Evolutionary conservation across 257 asterid species (phyloP), one percentile per base, ranked within the genome.

Genomic region (Schizonepeta tenuifolia): DNA sequence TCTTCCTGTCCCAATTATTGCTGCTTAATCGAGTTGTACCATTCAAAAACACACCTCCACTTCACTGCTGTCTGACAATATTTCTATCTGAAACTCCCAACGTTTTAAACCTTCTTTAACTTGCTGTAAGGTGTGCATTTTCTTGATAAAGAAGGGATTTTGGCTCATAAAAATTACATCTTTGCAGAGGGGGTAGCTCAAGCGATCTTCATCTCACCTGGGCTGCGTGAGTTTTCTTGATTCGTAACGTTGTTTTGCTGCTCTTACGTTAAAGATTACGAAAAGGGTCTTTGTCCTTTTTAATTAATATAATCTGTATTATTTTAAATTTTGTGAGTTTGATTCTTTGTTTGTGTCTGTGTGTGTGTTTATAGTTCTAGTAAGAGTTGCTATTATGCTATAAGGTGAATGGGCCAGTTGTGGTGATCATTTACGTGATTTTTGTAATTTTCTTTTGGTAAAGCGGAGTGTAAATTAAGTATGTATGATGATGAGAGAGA

Each of bases 1-100:
- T 47, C 76, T 81, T 47, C 47, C 80, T 54, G 73, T 81, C 77
- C 43, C 91, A 87, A 87, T 88, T 80, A 85, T 78, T 82, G 87
- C 88, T 80, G 89, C 89, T 80, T 73, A 69, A 62, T 61, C 71
- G 81, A 61, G 57, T 65, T 75, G 75, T 75, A 71, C 67, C 85
- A 55, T 83, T 80, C 84, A 47, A 64, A 49, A 24, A 70, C 58
- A 71, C 69, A 47, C 49, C n/a, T 43, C 70, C 47, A 2, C 65
- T 65, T 60, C 60, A 51, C 71, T 69, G 66, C 73, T 71, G 35
- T 54, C 70, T 41, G 72, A 70, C 72, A 49, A 28, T 35, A 58
- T 60, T 80, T 78, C 43, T 60, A 83, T 64, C 79, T 65, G 51
- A 67, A 62, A 33, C 50, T 74, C 74, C 64, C 72, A 58, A 78